Evolutionary conservation across 129 eudicot species (phyloP).

Genomic region (Chrysanthemum makinoi): DNA sequence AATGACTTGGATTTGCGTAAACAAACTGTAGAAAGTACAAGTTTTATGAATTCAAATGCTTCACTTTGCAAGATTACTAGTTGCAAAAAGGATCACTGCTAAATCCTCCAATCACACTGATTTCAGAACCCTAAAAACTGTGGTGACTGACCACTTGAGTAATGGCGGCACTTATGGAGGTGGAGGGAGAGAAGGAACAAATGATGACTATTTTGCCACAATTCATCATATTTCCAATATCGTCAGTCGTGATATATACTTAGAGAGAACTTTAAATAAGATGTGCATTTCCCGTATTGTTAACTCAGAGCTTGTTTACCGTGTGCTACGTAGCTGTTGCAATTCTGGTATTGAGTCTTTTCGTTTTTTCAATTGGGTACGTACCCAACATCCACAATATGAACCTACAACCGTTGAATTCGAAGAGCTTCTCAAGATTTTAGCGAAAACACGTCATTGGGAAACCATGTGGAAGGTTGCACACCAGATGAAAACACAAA

Average conservation of each 20-base stretch:
- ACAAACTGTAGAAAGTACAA: conserved; percentile 1
- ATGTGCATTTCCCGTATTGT: conserved; percentile 60
- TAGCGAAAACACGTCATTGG: conserved; percentile 72
- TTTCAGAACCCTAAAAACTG: conserved; percentile 37
- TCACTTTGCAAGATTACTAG: conserved; percentile 29
- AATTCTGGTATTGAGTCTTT: conserved; percentile 63
- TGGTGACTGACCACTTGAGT: conserved; percentile 7
- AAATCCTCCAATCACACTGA: conserved; percentile 2
- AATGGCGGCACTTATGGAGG: not conserved
- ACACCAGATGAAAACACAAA: conserved; percentile 52
- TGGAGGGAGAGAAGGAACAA: conserved; percentile 42
- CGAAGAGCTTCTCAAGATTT: conserved; percentile 78
- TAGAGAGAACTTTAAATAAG: conserved; percentile 86
- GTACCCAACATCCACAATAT: conserved; percentile 64
- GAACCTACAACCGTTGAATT: conserved; percentile 85
- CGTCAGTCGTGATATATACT: conserved; percentile 75
- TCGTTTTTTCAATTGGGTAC: conserved; percentile 93
- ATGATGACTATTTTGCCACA: conserved; percentile 90
- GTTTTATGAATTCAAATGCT: conserved; percentile 24
- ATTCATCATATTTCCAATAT: conserved; percentile 92
- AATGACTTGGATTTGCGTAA: conserved; percentile 1
- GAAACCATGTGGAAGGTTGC: conserved; percentile 99
- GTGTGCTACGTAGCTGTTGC: conserved; percentile 76
- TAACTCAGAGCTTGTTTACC: conserved; percentile 83
- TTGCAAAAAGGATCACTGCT: conserved; percentile 14